Percentiles rank a stretch among this genome's conserved stretches.
Conservation (phyloP, 768 basidiomycete species). For the Ephemerocybe angulata region DNA sequence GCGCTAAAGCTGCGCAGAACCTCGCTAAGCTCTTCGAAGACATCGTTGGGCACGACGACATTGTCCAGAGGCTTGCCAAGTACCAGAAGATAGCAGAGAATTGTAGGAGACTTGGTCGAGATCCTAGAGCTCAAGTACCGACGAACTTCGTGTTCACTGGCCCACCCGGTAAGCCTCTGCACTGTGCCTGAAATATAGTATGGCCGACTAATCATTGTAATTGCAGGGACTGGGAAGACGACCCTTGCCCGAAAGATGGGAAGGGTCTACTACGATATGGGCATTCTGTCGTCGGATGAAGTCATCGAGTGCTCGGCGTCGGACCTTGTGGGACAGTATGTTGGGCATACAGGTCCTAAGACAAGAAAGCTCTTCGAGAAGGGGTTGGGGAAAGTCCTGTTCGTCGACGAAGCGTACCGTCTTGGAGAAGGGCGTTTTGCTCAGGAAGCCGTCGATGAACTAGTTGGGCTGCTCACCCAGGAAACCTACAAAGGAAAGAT, state of each 20-base stretch:
- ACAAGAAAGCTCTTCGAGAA: conserved; percentile 56
- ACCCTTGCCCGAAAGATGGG: conserved; percentile 58
- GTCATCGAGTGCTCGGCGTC: conserved; percentile 68
- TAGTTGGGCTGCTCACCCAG: conserved; percentile 61
- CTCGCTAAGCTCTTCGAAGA: conserved; percentile 58
- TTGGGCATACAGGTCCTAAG: conserved; percentile 72
- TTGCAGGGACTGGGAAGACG: conserved; percentile 57
- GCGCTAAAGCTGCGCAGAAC: conserved; percentile 43
- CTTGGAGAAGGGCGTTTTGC: conserved; percentile 60
- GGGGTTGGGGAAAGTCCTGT: conserved; percentile 64
- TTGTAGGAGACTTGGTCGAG: conserved; percentile 38
- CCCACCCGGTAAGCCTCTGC: conserved; percentile 57
- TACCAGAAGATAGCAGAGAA: conserved; percentile 49
- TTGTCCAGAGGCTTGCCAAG: conserved; percentile 44
- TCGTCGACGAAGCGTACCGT: conserved; percentile 71
- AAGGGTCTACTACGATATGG: conserved; percentile 58
- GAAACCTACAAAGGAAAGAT: conserved; percentile 55
- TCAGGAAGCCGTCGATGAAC: conserved; percentile 68
- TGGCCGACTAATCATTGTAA: neutral
- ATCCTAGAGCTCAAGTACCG: conserved; percentile 51
- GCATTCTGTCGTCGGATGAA: conserved; percentile 40
- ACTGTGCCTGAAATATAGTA: neutral
- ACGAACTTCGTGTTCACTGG: conserved; percentile 73
- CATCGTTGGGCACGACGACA: conserved; percentile 55
- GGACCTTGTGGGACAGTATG: conserved; percentile 65